phyloP scores from a whole-genome alignment of 78 protist species.

The Andalucia godoyi region DNA sequence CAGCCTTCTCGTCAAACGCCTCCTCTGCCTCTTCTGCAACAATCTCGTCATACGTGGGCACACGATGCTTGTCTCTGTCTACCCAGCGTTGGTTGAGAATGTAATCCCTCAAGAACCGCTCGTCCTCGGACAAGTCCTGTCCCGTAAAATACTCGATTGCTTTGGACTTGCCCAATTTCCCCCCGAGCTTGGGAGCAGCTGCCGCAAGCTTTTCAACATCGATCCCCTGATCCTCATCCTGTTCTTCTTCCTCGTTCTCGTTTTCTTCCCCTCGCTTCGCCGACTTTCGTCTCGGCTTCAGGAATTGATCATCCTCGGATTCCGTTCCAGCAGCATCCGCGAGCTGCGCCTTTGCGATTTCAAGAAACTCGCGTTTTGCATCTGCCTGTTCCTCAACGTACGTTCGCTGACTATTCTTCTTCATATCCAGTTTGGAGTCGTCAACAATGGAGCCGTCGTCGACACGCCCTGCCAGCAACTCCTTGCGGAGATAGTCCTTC shows the following conservation, averaged over 20 bases:
- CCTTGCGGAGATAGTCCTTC: conserved; percentile 8
- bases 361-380: background rate
- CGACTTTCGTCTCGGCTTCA: background rate
- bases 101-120: conserved; percentile 22
- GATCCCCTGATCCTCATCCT: background rate
- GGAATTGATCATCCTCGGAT: background rate
- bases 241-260: background rate
- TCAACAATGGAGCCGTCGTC: conserved; percentile 5
- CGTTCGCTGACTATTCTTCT: background rate
- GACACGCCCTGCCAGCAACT: conserved; percentile 18
- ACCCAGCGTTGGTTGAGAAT: background rate
- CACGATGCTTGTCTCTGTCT: background rate
- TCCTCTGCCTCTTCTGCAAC: background rate
- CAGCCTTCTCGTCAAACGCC: background rate
- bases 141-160: background rate
- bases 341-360: background rate
- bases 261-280: background rate
- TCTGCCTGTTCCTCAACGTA: background rate
- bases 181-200: no score
- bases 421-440: no score
- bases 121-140: conserved; percentile 1
- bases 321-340: background rate
- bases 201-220: conserved; percentile 20
- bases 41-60: background rate
- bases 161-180: no score